These are phyloP conservation scores for Eremothecium sinecaudum DNA, from an alignment of 1,139 yeast species.

Conservation along the genomic window DNA sequence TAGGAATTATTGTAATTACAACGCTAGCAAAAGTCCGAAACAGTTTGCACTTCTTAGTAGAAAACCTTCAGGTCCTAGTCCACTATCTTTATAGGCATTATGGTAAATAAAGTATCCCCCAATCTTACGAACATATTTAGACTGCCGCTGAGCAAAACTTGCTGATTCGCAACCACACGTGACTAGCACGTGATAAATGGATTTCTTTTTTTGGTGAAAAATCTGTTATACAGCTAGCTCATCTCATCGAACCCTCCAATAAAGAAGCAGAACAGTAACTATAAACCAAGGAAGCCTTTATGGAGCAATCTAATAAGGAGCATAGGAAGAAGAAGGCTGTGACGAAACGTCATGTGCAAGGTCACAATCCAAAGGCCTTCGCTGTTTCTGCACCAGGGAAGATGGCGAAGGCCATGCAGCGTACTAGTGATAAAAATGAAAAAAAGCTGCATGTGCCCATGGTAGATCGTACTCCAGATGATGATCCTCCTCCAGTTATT, in stretches of 20 bases:
- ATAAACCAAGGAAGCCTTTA: conserved; percentile 6
- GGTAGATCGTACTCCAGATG: conserved; percentile 96
- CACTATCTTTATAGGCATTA: too few species aligned
- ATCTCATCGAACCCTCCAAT: not conserved
- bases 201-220: conserved; percentile 1
- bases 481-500: conserved; percentile 92
- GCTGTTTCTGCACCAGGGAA: conserved; percentile 90
- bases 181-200: not conserved
- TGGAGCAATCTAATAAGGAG: conserved; percentile 49
- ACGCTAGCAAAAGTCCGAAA: too few species aligned
- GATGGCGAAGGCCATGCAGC: conserved; percentile 71
- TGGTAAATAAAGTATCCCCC: too few species aligned
- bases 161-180: not conserved
- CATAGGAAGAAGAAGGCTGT: conserved; percentile 61
- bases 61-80: too few species aligned
- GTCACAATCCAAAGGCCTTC: conserved; percentile 89
- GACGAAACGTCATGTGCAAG: conserved; percentile 82
- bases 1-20: too few species aligned
- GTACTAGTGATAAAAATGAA: conserved; percentile 82
- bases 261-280: not conserved
- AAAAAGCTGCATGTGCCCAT: conserved; percentile 89
- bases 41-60: too few species aligned
- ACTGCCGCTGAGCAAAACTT: not conserved
- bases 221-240: conserved; percentile 3
- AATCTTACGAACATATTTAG: too few species aligned